Base-by-base conservation (phyloP, 2,329 filamentous ascomycete species). In the Cordyceps cateniannulata region DNA sequence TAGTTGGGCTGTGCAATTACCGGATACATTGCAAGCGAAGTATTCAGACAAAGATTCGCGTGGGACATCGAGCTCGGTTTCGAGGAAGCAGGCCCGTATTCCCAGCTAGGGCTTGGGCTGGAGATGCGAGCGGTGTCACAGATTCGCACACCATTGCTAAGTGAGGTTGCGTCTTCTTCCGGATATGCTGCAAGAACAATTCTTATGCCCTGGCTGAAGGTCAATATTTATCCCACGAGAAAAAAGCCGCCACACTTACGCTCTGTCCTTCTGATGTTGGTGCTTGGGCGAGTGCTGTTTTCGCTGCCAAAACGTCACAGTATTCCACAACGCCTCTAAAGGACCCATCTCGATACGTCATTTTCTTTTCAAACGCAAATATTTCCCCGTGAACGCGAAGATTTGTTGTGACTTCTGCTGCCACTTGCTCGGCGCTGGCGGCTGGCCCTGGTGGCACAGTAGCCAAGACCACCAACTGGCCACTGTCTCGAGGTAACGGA, bases 261-360 rank as follows among this genome's bases (percentile, higher is more conserved):
- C 24, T 59, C 20, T 32, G 44, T 38, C 40, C 40, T 47, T 47
- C 48, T 25, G 35, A 25, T 6, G 47, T 40, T 5, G n/a, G 48
- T 49, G 77, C 75, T 60, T 72, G 73, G 8, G 73, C 67, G 3
- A 78, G 71, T 5, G 79, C 77, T 5, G 67, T 66, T 18, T 75
- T 50, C 10, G 80, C 79, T 56, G 76, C 69, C 2, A 76, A 73
- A 24, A 76, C 72, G 62, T 85, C 81, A 57, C 77, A 78, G 61
- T 80, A 86, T 65, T 86, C 83, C 2, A 78, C 77, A 51, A 83
- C 69, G 8, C 80, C 79, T 58, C 73, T 76, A 63, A 82, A 75
- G 6, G 77, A 67, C 8, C 75, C 77, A 35, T 77, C 74, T 10
- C 75, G 72, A 7, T 75, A 74, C 14, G 72, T 73, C 16, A 71